Evolutionary conservation across 306 rosid genomes (phyloP), one percentile per base, ranked within the genome.

Genomic region (Citrullus colocynthis): DNA sequence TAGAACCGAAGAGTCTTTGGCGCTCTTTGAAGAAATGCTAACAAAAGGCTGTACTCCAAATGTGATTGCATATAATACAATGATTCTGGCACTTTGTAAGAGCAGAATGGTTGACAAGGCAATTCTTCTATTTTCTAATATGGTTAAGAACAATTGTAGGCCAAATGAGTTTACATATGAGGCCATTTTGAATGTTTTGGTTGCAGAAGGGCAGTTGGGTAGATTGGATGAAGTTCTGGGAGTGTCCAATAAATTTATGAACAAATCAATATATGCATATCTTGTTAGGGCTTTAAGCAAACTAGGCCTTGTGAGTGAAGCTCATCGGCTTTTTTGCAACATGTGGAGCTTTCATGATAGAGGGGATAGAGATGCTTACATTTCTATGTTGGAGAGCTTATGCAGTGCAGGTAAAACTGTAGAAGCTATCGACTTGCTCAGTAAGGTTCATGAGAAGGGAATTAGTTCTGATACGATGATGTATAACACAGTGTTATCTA

Each of bases 111-210:
- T 84, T 80, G 96, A 88, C 70, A 87, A 86, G 91, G 92, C 88
- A 74, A 71, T 95, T 56, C 79, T 84, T 62, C 88, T 95, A 76
- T 92, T 95, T 71, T 69, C 82, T 6, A 90, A 86, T 87, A 95
- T 95, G 98, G 83, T 92, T 80, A 90, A 89, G 84, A 87, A 85
- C 65, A 83, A 84, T 59, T 89, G 93, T 79, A 86, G 86, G 83
- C 97, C 97, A 7, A 95, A 92, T 79, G 96, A 95, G 57, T 95
- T 95, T 73, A 92, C 98, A 0, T 95, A 88, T 62, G 83, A 89
- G 82, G 86, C 90, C 79, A 81, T 92, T 83, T 81, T 92, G 89
- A 87, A 86, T 81, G 88, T 85, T 78, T 82, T 95, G 84, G 81
- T 85, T 81, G 91, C 86, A 32, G 93, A 92, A 86, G 96, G 98